These are phyloP conservation scores for Pseudogymnoascus sp. DNA, from an alignment of 2,329 filamentous ascomycete genomes.

Conservation along the genomic window DNA sequence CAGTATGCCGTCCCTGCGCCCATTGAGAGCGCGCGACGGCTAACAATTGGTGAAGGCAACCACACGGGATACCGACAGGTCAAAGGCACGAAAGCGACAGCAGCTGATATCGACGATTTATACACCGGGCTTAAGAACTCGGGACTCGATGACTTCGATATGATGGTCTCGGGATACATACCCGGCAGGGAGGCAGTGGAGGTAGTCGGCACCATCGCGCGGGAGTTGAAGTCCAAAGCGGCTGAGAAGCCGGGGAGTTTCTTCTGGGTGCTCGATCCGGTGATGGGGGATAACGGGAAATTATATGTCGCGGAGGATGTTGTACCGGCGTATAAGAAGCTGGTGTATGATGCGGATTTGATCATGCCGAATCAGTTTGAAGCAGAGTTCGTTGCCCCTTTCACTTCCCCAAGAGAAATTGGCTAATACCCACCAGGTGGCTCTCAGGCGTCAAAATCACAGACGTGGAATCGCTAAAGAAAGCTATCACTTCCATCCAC, in stretches of 20 bases:
- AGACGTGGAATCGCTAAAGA: constrained; percentile 63
- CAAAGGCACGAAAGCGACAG: constrained; percentile 75
- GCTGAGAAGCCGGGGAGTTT: constrained; percentile 63
- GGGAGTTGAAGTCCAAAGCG: constrained; percentile 66
- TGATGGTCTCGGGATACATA: constrained; percentile 92
- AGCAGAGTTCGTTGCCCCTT: constrained; percentile 62
- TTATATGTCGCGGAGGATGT: constrained; percentile 90
- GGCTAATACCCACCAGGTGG: constrained; percentile 45
- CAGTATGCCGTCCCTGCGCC: constrained; percentile 52
- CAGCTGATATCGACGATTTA: constrained; percentile 74
- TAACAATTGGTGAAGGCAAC: constrained; percentile 58
- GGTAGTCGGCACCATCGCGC: constrained; percentile 75
- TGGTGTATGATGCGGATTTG: constrained; percentile 77
- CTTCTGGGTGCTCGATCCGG: constrained; percentile 96
- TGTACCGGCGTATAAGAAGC: constrained; percentile 78
- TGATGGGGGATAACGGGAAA: constrained; percentile 93
- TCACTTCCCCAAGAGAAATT: background rate
- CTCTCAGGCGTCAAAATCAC: constrained; percentile 79
- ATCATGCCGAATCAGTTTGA: constrained; percentile 97
- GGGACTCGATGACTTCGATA: constrained; percentile 81
- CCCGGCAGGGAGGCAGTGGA: constrained; percentile 80
- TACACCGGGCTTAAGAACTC: constrained; percentile 80
- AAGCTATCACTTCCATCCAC: constrained; percentile 74
- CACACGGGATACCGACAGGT: constrained; percentile 89
- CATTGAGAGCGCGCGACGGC: background rate